Conservation (phyloP, 2,329 filamentous ascomycete species). For the Fusarium begoniae region DNA sequence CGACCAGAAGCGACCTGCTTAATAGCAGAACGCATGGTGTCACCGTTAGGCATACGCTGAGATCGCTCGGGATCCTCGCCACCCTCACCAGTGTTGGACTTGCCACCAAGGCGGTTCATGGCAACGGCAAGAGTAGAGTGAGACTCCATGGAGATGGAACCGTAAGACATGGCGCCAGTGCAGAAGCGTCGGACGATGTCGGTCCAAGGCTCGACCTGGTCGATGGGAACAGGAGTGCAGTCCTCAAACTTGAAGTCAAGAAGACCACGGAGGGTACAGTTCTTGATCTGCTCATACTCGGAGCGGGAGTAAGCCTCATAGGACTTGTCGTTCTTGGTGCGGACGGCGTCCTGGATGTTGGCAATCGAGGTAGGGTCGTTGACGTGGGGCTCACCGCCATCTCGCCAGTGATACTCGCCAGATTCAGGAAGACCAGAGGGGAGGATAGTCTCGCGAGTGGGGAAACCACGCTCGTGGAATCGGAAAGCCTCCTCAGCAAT, state of each 20-base stretch:
- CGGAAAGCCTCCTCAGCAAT: slow-evolving; percentile 95
- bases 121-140: slow-evolving; percentile 95
- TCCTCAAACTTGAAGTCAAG: slow-evolving; percentile 97
- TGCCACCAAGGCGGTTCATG: slow-evolving; percentile 96
- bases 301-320: slow-evolving; percentile 95
- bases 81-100: slow-evolving; percentile 97
- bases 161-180: slow-evolving; percentile 98
- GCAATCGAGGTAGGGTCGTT: slow-evolving; percentile 96
- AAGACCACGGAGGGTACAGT: slow-evolving; percentile 92
- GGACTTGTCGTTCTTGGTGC: slow-evolving; percentile 97
- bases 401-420: slow-evolving; percentile 98
- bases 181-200: slow-evolving; percentile 97
- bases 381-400: slow-evolving; percentile 93
- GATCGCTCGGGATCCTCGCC: slow-evolving; percentile 95
- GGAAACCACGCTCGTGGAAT: slow-evolving; percentile 93
- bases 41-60: slow-evolving; percentile 85
- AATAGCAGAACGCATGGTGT: slow-evolving; percentile 96
- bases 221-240: slow-evolving; percentile 84
- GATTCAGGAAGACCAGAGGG: slow-evolving; percentile 88
- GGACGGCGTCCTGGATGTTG: slow-evolving; percentile 95
- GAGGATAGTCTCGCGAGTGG: slow-evolving; percentile 78
- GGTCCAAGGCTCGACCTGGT: slow-evolving; percentile 98
- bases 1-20: slow-evolving; percentile 97
- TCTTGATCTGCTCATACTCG: slow-evolving; percentile 96
- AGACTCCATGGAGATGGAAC: slow-evolving; percentile 98